Evolutionary conservation across 192 early-diverging fungal genomes (phyloP).

Genomic region (Cetraspora pellucida): DNA sequence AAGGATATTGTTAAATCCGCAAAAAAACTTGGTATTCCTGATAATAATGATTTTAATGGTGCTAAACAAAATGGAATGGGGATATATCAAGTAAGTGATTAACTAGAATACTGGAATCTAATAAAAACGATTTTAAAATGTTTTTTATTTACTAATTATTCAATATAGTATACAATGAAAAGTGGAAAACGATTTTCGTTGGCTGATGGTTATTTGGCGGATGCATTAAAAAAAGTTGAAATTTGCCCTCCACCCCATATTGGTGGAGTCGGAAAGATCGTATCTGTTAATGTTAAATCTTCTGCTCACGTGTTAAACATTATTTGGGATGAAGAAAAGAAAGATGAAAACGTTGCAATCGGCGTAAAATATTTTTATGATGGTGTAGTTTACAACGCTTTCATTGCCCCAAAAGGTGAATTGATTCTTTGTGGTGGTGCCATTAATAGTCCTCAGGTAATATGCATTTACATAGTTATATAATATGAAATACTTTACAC

Average conservation of each 20-base stretch:
- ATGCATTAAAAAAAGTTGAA: not conserved
- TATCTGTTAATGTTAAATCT: not conserved
- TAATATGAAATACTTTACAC: too few species aligned
- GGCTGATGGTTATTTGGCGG: not conserved
- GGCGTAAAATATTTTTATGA: slow-evolving; percentile 3
- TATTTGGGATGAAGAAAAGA: not conserved
- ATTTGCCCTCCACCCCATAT: slow-evolving; percentile 2
- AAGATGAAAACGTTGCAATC: not conserved
- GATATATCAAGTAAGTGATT: not conserved
- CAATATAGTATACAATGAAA: slow-evolving; percentile 6
- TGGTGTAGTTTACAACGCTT: not conserved
- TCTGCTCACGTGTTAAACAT: not conserved
- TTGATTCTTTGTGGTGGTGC: not conserved
- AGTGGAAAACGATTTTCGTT: not conserved
- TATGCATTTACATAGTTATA: not conserved
- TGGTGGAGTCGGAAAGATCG: not conserved
- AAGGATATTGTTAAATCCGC: not conserved
- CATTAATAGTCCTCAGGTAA: not conserved
- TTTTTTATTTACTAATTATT: not conserved
- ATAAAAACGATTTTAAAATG: not conserved
- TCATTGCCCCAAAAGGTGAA: not conserved
- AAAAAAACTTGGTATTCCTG: slow-evolving; percentile 1
- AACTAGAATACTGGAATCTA: too few species aligned
- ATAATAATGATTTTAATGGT: not conserved
- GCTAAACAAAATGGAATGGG: slow-evolving; percentile 11